These are phyloP conservation scores for Madurella fahalii DNA, from an alignment of 2,329 filamentous ascomycete genomes.

Conservation along the genomic window DNA sequence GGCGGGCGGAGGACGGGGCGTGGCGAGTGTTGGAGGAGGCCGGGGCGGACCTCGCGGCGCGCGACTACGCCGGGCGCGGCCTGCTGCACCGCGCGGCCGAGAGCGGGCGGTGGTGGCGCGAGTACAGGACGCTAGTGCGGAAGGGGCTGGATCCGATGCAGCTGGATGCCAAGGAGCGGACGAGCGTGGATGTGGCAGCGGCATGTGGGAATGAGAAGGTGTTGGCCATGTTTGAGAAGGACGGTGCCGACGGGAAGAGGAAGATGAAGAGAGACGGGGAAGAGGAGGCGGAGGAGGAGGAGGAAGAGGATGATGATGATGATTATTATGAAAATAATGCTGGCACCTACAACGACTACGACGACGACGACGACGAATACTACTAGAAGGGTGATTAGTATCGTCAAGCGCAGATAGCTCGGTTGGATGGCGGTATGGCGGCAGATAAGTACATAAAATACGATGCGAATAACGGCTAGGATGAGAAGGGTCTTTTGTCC, in stretches of 20 bases:
- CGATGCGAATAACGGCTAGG: too few relatives aligned
- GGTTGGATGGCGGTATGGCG: too few relatives aligned
- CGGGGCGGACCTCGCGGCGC: slow-evolving; percentile 29
- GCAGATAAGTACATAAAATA: too few relatives aligned
- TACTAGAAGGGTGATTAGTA: too few relatives aligned
- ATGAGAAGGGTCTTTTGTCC: too few relatives aligned
- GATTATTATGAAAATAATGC: too few relatives aligned
- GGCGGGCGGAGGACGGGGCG: too few relatives aligned
- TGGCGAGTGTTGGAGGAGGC: slow-evolving; percentile 14
- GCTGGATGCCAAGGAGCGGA: slow-evolving; percentile 30
- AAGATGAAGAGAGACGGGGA: slow-evolving; percentile 26
- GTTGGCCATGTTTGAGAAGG: slow-evolving; percentile 29
- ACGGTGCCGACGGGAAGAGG: slow-evolving; percentile 1
- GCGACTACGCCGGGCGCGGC: slow-evolving; percentile 26
- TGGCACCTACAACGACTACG: too few relatives aligned
- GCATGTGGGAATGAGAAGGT: slow-evolving; percentile 28
- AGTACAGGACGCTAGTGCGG: slow-evolving; percentile 27
- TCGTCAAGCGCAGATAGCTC: too few relatives aligned
- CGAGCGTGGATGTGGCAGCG: slow-evolving; percentile 34
- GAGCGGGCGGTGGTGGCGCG: slow-evolving; percentile 12
- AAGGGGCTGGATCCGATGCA: slow-evolving; percentile 29
- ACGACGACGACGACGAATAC: too few relatives aligned
- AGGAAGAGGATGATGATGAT: too few relatives aligned
- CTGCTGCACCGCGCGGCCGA: slow-evolving; percentile 31
- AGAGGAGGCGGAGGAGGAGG: too few relatives aligned